Evolutionary conservation across 208 protist species (phyloP).

Genomic region (Crithidia expoeki): DNA sequence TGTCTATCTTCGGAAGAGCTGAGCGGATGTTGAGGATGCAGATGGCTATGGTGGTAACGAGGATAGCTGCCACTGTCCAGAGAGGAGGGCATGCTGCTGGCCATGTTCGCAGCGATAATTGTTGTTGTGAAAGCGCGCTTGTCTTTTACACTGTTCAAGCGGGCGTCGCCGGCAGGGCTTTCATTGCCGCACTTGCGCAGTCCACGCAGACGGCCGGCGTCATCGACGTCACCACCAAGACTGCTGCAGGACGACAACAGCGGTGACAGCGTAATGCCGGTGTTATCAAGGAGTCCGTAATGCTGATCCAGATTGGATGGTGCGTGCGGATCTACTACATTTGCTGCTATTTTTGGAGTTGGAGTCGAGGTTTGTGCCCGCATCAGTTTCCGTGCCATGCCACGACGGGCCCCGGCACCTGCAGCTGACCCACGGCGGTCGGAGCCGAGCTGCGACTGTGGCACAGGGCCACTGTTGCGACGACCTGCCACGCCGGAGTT

Average conservation of each 20-base stretch:
- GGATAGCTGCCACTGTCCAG: neutral
- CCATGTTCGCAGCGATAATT: neutral
- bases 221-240: slow-evolving; percentile 1
- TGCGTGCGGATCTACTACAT: neutral
- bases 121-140: neutral
- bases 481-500: neutral
- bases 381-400: neutral
- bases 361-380: neutral
- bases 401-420: neutral
- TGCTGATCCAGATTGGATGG: neutral
- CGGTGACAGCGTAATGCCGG: slow-evolving; percentile 1
- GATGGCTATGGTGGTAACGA: neutral
- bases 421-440: neutral
- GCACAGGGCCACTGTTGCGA: neutral
- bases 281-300: neutral
- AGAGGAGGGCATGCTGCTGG: slow-evolving; percentile 1
- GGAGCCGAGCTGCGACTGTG: too few species aligned
- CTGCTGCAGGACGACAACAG: slow-evolving; percentile 12
- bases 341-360: neutral
- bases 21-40: neutral
- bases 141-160: neutral
- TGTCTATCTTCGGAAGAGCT: neutral
- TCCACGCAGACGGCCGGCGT: neutral
- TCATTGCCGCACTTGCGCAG: neutral
- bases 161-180: neutral